Evolutionary conservation across 164 flowering plant genomes (phyloP).

Genomic region (Malania oleifera): DNA sequence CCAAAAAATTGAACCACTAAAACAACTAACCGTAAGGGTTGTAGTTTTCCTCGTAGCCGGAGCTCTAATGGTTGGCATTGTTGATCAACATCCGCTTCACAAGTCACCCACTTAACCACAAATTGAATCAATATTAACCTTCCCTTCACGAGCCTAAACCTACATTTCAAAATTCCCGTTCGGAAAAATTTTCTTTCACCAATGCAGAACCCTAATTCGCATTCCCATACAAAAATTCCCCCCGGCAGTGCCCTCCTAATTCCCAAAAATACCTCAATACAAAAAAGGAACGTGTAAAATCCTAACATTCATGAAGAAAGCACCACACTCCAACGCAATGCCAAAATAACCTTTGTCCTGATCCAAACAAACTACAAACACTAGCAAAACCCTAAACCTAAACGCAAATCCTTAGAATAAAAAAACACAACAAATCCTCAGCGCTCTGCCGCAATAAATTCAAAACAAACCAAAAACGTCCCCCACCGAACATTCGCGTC

Average conservation of each 20-base stretch:
- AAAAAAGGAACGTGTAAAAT: no score
- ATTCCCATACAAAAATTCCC: no score
- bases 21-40: constrained; percentile 58
- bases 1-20: not conserved
- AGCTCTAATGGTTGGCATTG: constrained; percentile 75
- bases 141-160: not conserved
- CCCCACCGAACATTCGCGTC: not conserved
- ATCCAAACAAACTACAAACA: constrained; percentile 1
- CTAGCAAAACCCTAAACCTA: constrained; percentile 2
- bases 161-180: no score
- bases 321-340: not conserved
- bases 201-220: not conserved
- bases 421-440: not conserved
- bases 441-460: no score
- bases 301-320: no score
- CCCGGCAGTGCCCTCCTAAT: no score
- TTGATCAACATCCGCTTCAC: constrained; percentile 24
- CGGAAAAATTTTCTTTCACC: no score
- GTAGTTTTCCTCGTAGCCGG: constrained; percentile 63
- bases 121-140: not conserved
- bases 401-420: not conserved
- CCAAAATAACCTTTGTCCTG: not conserved
- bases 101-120: no score
- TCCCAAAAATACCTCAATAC: no score
- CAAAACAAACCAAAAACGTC: not conserved